Conservation (phyloP, 768 basidiomycete species). For the Kwoniella europaea region DNA sequence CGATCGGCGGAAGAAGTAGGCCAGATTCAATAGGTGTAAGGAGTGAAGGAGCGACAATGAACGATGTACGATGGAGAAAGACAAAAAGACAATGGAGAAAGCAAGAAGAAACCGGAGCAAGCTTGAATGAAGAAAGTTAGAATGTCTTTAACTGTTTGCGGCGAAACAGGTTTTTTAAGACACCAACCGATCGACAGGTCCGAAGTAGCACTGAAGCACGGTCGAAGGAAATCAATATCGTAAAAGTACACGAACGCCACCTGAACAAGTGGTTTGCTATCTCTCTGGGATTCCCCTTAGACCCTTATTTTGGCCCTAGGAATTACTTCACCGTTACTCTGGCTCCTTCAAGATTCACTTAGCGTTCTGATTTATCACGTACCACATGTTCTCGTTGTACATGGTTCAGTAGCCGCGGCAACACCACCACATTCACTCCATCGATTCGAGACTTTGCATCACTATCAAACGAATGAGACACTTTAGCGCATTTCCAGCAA, state of each 20-base stretch:
- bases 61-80: conserved; percentile 6
- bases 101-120: conserved; percentile 7
- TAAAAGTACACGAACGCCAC: conserved; percentile 1
- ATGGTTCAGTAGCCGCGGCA: neutral
- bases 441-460: neutral
- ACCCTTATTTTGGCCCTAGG: conserved; percentile 1
- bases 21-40: neutral
- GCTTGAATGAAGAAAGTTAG: conserved; percentile 30
- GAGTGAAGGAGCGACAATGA: conserved; percentile 8
- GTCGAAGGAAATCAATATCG: neutral
- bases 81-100: conserved; percentile 2
- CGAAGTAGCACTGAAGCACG: neutral
- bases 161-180: conserved; percentile 13
- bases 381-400: neutral
- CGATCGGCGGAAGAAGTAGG: neutral
- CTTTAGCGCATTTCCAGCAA: conserved; percentile 12
- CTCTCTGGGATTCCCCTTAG: neutral
- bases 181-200: conserved; percentile 27
- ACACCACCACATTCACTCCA: neutral
- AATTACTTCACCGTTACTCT: conserved; percentile 25
- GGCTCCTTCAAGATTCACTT: neutral
- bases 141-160: conserved; percentile 24
- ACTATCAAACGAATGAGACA: neutral
- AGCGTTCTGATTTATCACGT: neutral
- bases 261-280: neutral